phyloP scores from a whole-genome alignment of 2,329 filamentous ascomycete species.

The Neurospora sp. region DNA sequence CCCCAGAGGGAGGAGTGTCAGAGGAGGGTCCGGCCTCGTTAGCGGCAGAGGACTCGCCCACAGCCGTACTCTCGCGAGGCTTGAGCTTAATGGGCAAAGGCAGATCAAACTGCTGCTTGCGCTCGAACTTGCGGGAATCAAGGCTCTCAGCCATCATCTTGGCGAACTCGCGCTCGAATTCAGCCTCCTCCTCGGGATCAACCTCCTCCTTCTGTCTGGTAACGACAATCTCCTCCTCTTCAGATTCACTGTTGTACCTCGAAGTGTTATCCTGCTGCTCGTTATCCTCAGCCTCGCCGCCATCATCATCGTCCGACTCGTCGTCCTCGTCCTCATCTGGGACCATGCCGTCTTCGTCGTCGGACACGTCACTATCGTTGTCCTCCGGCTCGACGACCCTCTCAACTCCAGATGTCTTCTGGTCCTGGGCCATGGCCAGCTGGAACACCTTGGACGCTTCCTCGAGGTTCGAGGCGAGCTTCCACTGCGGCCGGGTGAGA shows the following conservation, averaged over 20 bases:
- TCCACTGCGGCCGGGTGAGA: slow-evolving; percentile 83
- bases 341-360: slow-evolving; percentile 35
- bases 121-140: slow-evolving; percentile 91
- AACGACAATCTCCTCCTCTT: slow-evolving; percentile 85
- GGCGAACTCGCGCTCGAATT: slow-evolving; percentile 95
- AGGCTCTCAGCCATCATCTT: slow-evolving; percentile 98
- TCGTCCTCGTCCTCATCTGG: slow-evolving; percentile 60
- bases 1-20: slow-evolving; percentile 9
- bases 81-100: slow-evolving; percentile 79
- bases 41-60: slow-evolving; percentile 15
- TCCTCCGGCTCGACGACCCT: slow-evolving; percentile 64
- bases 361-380: slow-evolving; percentile 56
- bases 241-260: slow-evolving; percentile 51
- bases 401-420: slow-evolving; percentile 66
- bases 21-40: slow-evolving; percentile 12
- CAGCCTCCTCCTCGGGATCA: slow-evolving; percentile 88
- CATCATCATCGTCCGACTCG: slow-evolving; percentile 50
- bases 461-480: slow-evolving; percentile 66
- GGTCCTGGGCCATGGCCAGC: slow-evolving; percentile 81
- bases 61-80: slow-evolving; percentile 46
- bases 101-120: slow-evolving; percentile 92
- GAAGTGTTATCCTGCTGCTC: slow-evolving; percentile 35
- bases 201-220: slow-evolving; percentile 82
- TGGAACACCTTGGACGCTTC: slow-evolving; percentile 79
- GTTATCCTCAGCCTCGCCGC: slow-evolving; percentile 49